Conservation (phyloP, 306 rosid genomes). For the Argentina anserina region DNA sequence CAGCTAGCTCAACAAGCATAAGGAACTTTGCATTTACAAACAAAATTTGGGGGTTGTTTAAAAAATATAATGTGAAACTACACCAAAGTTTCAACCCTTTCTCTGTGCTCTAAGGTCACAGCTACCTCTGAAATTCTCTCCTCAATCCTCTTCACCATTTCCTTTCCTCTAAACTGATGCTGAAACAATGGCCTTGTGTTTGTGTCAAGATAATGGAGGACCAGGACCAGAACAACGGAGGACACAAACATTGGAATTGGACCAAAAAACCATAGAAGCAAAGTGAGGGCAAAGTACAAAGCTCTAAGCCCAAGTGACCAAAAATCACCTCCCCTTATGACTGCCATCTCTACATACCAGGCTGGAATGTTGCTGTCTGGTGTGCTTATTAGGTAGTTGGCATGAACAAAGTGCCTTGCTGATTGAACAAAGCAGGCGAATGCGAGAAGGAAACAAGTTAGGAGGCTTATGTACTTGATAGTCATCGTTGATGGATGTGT, state of each 20-base stretch:
- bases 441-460: constrained; percentile 65
- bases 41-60: background rate
- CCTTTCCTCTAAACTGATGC: constrained; percentile 10
- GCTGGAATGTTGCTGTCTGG: constrained; percentile 50
- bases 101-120: background rate
- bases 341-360: constrained; percentile 48
- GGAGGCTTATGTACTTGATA: constrained; percentile 56
- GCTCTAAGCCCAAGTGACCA: constrained; percentile 81
- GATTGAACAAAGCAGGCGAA: constrained; percentile 72
- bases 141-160: constrained; percentile 14
- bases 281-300: constrained; percentile 60
- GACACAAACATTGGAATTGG: constrained; percentile 79
- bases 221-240: constrained; percentile 44
- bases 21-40: background rate
- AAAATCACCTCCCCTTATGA: constrained; percentile 69
- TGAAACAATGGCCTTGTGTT: constrained; percentile 52
- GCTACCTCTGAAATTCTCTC: constrained; percentile 12
- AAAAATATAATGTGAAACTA: background rate
- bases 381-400: constrained; percentile 63
- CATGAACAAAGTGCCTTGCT: constrained; percentile 70
- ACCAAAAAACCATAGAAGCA: constrained; percentile 81
- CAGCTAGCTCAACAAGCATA: background rate
- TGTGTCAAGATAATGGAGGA: constrained; percentile 50
- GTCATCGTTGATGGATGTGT: constrained; percentile 40
- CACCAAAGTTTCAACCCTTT: constrained; percentile 4